Percentiles rank a stretch among this genome's conserved stretches.
These are phyloP conservation scores for Avicennia marina DNA, from an alignment of 257 asterid species.

Conservation along the genomic window DNA sequence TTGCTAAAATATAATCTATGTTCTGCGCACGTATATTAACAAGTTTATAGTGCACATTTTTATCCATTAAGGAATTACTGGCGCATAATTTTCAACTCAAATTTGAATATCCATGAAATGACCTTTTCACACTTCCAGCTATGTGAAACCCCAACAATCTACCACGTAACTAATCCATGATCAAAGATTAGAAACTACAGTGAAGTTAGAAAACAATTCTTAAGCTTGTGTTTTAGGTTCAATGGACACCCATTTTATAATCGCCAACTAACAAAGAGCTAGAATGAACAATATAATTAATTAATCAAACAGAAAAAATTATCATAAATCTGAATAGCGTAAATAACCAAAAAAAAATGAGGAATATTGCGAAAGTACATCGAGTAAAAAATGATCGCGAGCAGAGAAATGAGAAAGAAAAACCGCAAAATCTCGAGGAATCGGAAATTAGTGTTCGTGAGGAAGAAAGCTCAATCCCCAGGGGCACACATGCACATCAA, in stretches of 20 bases:
- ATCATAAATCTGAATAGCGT: no score
- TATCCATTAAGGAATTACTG: not conserved
- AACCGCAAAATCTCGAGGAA: slow-evolving; percentile 3
- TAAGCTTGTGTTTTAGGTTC: not conserved
- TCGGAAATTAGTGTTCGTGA: slow-evolving; percentile 17
- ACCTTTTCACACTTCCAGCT: not conserved
- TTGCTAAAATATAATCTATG: not conserved
- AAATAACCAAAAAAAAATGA: no score
- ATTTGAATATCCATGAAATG: not conserved
- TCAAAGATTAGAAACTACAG: not conserved
- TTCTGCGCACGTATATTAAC: not conserved
- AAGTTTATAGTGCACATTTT: not conserved
- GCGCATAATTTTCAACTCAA: not conserved
- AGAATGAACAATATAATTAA: not conserved
- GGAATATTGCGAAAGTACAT: no score
- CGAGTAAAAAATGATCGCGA: not conserved
- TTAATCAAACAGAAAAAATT: no score
- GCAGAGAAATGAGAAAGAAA: not conserved
- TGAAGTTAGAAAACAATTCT: not conserved
- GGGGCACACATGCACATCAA: no score
- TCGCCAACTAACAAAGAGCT: not conserved
- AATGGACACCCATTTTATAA: no score
- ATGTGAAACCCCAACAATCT: not conserved
- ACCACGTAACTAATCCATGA: slow-evolving; percentile 1
- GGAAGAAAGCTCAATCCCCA: no score